Evolutionary conservation across 2,329 filamentous ascomycete genomes (phyloP).

Genomic region (Sphaerulina musiva): DNA sequence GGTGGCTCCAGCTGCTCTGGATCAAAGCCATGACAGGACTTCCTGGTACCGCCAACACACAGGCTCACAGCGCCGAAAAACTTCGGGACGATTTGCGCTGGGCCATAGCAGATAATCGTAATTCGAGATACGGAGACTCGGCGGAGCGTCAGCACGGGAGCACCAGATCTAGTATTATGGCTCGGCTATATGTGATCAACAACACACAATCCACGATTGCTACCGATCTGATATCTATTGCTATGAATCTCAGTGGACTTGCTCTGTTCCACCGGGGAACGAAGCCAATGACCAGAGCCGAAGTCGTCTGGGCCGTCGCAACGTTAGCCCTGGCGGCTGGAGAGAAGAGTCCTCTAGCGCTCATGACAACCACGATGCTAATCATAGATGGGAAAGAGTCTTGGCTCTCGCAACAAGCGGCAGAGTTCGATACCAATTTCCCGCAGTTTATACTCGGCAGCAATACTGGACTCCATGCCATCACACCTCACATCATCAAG

Average conservation of each 20-base stretch:
- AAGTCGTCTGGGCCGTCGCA: neutral
- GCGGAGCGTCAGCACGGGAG: neutral
- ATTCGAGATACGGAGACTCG: neutral
- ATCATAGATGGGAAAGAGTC: neutral
- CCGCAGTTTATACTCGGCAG: neutral
- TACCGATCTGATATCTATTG: neutral
- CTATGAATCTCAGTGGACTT: conserved; percentile 3
- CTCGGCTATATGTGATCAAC: conserved; percentile 5
- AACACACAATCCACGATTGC: neutral
- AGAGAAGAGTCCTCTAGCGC: conserved; percentile 1
- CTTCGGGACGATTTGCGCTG: neutral
- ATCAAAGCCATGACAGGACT: neutral
- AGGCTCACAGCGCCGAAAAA: neutral
- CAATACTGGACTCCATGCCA: neutral
- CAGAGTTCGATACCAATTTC: neutral
- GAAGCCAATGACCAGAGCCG: neutral
- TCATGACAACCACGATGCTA: neutral
- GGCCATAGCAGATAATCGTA: conserved; percentile 2
- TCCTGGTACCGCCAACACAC: neutral
- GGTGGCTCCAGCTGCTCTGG: neutral
- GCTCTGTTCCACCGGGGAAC: neutral
- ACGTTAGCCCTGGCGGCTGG: conserved; percentile 1
- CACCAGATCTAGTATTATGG: conserved; percentile 3
- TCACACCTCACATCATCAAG: neutral
- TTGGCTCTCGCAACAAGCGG: neutral